phyloP scores from a whole-genome alignment of 495 filamentous ascomycete species.

The Xylaria longipes region DNA sequence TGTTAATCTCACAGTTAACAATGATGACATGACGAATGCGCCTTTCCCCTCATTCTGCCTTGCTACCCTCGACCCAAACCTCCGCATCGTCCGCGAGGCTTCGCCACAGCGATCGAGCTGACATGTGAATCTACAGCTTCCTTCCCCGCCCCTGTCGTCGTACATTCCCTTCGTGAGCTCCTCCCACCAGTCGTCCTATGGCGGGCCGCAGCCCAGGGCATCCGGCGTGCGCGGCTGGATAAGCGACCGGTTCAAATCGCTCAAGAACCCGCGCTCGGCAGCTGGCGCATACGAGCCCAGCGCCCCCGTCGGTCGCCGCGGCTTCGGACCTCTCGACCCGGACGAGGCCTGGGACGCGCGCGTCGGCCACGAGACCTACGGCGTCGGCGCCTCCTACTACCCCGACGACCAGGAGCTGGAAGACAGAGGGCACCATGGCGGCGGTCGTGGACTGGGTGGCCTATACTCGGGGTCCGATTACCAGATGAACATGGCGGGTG shows the following conservation, averaged over 20 bases:
- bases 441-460: not conserved
- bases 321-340: constrained; percentile 64
- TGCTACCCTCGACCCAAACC: not conserved
- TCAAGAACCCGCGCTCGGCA: constrained; percentile 62
- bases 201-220: constrained; percentile 57
- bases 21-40: not conserved
- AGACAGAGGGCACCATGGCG: constrained; percentile 26
- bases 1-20: not conserved
- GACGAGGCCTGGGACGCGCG: constrained; percentile 77
- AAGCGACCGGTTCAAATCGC: constrained; percentile 53
- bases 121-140: constrained; percentile 50
- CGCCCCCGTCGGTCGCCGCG: constrained; percentile 39
- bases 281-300: constrained; percentile 67
- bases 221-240: constrained; percentile 68
- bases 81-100: not conserved
- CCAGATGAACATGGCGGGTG: constrained; percentile 26
- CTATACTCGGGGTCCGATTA: constrained; percentile 23
- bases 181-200: constrained; percentile 43
- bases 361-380: constrained; percentile 67
- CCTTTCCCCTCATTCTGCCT: not conserved
- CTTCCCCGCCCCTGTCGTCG: constrained; percentile 64
- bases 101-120: constrained; percentile 21
- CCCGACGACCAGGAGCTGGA: constrained; percentile 71
- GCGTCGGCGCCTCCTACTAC: constrained; percentile 54
- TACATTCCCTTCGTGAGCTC: constrained; percentile 62